Conservation (phyloP, 2,329 filamentous ascomycete species). For the Botrytis squamosa region DNA sequence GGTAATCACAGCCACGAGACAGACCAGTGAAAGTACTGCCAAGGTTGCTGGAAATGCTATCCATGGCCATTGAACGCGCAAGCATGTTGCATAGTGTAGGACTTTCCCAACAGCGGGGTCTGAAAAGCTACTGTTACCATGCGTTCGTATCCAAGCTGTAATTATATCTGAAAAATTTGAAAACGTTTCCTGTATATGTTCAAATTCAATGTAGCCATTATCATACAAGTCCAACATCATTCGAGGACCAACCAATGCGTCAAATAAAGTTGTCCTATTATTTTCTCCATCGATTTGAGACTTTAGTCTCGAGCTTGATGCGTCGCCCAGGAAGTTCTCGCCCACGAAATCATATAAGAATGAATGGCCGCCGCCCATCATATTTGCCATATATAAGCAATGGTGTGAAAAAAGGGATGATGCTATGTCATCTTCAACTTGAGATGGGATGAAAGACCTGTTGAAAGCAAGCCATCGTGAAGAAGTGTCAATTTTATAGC, state of each 20-base stretch:
- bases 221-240: background rate
- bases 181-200: background rate
- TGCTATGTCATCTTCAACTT: background rate
- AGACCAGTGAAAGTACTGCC: background rate
- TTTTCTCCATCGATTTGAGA: too few species aligned
- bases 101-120: background rate
- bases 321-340: fast-evolving
- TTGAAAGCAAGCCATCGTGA: background rate
- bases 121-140: background rate
- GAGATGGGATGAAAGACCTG: fast-evolving
- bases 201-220: background rate
- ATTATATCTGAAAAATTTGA: background rate
- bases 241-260: fast-evolving
- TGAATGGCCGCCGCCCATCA: fast-evolving
- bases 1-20: background rate
- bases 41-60: background rate
- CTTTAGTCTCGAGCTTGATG: too few species aligned
- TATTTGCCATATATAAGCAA: background rate
- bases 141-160: background rate
- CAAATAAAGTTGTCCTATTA: too few species aligned
- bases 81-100: background rate
- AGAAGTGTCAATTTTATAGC: background rate
- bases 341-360: fast-evolving
- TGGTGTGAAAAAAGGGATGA: background rate
- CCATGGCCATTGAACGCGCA: background rate